Conservation (phyloP, 345 rosid genomes). For the Salix purpurea region DNA sequence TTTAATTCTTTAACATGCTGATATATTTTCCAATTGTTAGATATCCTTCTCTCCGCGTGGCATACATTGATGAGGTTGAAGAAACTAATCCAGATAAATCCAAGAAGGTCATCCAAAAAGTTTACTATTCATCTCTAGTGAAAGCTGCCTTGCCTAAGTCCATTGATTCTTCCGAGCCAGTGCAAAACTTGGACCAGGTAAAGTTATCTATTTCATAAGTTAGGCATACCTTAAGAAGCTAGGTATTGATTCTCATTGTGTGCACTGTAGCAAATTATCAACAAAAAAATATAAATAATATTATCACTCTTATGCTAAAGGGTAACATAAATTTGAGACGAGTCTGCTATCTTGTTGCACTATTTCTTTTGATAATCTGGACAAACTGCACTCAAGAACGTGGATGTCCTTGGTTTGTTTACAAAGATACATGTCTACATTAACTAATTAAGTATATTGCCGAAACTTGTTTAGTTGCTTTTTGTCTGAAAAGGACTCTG, state of each 20-base stretch:
- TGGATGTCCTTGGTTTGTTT: background rate
- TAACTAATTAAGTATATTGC: background rate
- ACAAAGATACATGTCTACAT: no score
- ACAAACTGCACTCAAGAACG: background rate
- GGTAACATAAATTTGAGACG: background rate
- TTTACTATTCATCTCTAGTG: conserved; percentile 79
- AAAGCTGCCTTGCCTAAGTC: conserved; percentile 86
- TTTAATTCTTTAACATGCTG: conserved; percentile 11
- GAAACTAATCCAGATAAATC: conserved; percentile 65
- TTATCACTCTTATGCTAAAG: background rate
- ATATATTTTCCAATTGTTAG: conserved; percentile 38
- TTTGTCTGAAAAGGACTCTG: background rate
- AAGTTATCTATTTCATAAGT: background rate
- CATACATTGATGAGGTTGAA: conserved; percentile 96
- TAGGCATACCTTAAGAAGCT: background rate
- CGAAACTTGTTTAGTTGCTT: background rate
- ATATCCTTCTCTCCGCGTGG: conserved; percentile 97
- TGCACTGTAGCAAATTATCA: background rate
- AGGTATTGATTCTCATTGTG: background rate
- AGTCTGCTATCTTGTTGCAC: background rate
- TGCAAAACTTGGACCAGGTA: conserved; percentile 93
- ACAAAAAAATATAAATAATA: background rate
- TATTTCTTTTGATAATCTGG: background rate
- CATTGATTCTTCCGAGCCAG: conserved; percentile 72
- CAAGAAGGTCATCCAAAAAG: conserved; percentile 65